These are phyloP conservation scores for Chaetomium olivaceum DNA, from an alignment of 2,329 filamentous ascomycete species.

Conservation along the genomic window DNA sequence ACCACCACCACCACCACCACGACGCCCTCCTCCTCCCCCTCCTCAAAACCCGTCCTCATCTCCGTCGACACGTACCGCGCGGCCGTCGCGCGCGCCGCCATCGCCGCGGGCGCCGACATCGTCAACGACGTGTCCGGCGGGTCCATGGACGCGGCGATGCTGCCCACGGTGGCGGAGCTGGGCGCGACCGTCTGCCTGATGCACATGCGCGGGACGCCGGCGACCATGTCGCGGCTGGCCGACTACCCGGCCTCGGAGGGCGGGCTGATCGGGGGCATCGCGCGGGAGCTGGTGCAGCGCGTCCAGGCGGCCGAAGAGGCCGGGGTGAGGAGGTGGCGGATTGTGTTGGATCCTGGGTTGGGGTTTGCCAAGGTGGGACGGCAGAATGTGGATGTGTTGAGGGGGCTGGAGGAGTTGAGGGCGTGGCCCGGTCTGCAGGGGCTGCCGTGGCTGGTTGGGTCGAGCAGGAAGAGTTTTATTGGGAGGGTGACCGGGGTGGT, in stretches of 20 bases:
- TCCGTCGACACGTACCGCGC: constrained; percentile 94
- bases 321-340: constrained; percentile 87
- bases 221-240: constrained; percentile 72
- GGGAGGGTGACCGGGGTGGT: constrained; percentile 76
- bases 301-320: constrained; percentile 74
- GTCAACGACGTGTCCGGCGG: constrained; percentile 95
- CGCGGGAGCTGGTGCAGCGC: constrained; percentile 66
- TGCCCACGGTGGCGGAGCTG: constrained; percentile 73
- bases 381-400: constrained; percentile 81
- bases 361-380: constrained; percentile 84
- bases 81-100: constrained; percentile 72
- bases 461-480: constrained; percentile 87
- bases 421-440: constrained; percentile 64
- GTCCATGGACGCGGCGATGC: constrained; percentile 75
- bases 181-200: constrained; percentile 80
- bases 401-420: constrained; percentile 64
- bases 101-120: constrained; percentile 80
- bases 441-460: constrained; percentile 85
- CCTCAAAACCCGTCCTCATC: constrained; percentile 65
- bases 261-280: constrained; percentile 63
- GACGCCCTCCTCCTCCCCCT: constrained; percentile 56
- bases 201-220: constrained; percentile 90
- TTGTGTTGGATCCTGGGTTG: constrained; percentile 89
- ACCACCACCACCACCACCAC: constrained; percentile 57
- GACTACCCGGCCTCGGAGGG: constrained; percentile 57